Evolutionary conservation across 345 rosid species (phyloP).

Genomic region (Hevea brasiliensis): DNA sequence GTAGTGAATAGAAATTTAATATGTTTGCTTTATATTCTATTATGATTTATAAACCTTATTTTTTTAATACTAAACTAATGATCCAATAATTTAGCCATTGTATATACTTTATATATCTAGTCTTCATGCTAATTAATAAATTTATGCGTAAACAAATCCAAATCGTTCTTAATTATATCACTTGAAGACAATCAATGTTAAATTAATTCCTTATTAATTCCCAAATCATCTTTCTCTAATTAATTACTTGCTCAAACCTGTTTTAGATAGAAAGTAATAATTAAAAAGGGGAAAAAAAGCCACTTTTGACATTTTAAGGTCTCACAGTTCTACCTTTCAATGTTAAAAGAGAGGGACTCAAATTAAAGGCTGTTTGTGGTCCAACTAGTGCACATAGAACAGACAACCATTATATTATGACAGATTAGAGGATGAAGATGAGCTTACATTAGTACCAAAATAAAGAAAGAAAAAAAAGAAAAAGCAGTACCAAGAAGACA

Average conservation of each 20-base stretch:
- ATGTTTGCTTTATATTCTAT: no score
- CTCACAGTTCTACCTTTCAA: neutral
- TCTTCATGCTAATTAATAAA: no score
- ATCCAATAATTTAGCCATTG: no score
- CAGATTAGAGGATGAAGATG: slow-evolving; percentile 27
- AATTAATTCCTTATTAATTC: no score
- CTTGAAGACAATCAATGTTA: no score
- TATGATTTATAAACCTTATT: no score
- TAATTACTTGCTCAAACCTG: neutral
- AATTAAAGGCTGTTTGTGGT: slow-evolving; percentile 13
- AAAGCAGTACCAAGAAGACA: neutral
- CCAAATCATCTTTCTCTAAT: no score
- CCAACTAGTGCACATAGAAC: slow-evolving; percentile 19
- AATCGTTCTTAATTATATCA: no score
- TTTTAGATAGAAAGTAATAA: neutral
- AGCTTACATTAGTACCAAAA: slow-evolving; percentile 29
- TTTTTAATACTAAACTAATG: no score
- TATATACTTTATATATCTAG: no score
- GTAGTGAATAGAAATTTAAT: no score
- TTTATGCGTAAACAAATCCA: no score
- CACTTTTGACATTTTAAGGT: neutral
- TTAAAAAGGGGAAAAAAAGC: neutral
- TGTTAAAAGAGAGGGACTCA: neutral
- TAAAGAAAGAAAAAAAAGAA: neutral
- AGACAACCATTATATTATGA: slow-evolving; percentile 20